Percentiles rank a stretch among this genome's conserved stretches.
Evolutionary conservation across 2,329 filamentous ascomycete genomes (phyloP).

Genomic region (Thielaviopsis punctulata): DNA sequence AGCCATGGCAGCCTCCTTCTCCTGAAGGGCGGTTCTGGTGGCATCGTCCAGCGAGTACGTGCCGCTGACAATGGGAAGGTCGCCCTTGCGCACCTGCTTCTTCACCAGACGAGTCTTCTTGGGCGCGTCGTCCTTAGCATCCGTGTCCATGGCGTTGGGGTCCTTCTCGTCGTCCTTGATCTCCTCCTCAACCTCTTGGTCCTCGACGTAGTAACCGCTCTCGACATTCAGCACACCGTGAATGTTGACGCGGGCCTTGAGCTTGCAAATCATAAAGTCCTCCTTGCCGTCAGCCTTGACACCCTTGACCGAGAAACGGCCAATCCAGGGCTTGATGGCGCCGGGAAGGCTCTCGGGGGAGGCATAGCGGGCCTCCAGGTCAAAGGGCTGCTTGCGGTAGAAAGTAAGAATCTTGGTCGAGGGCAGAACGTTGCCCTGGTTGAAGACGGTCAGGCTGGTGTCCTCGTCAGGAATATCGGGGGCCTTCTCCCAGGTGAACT

Average conservation of each 20-base stretch:
- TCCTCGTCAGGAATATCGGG: conserved; percentile 97
- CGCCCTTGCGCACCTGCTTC: conserved; percentile 97
- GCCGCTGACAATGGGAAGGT: conserved; percentile 70
- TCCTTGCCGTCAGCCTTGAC: conserved; percentile 87
- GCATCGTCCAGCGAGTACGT: conserved; percentile 61
- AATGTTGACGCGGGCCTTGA: conserved; percentile 91
- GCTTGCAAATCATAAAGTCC: conserved; percentile 99
- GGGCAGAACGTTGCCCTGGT: conserved; percentile 89
- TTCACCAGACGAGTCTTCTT: conserved; percentile 90
- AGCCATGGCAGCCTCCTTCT: conserved; percentile 80
- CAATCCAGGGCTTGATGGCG: conserved; percentile 87
- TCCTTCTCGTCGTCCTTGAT: conserved; percentile 52
- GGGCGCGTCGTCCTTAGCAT: conserved; percentile 49
- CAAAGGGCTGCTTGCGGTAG: conserved; percentile 95
- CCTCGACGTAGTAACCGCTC: conserved; percentile 94
- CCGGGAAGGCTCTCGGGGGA: conserved; percentile 75
- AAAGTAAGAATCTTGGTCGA: conserved; percentile 99
- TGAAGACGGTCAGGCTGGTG: conserved; percentile 91
- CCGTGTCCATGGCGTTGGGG: conserved; percentile 19
- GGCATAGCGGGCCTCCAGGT: conserved; percentile 85
- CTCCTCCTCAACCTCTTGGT: conserved; percentile 91
- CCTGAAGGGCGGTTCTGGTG: conserved; percentile 48
- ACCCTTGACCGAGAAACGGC: conserved; percentile 92
- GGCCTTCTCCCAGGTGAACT: conserved; percentile 98
- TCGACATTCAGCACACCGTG: conserved; percentile 94